Evolutionary conservation across 257 asterid species (phyloP), one percentile per base, ranked within the genome.

Genomic region (Solanum ossicruentum): DNA sequence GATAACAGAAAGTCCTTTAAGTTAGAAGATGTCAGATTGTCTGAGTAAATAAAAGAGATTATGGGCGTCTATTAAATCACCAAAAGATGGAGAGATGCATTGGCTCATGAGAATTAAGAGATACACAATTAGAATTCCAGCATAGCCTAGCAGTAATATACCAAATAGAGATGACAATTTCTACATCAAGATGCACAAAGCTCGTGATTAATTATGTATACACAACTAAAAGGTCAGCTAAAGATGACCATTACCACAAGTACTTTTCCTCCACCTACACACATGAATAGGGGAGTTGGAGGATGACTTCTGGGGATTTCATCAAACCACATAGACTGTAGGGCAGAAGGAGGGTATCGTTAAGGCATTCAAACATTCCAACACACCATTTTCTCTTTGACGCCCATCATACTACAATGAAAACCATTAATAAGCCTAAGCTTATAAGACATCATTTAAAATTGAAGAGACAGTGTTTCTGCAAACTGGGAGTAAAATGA

Each of bases 401-500:
- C 16, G 10, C 26, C 63, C 63, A 51, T 77, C 16, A 51, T 3
- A 26, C 82, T 15, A 51, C 16, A 2, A 51, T 77, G 63, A 26
- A 77, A 23, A 15, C 63, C 23, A 51, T 51, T 8, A 77, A 8
- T 51, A 63, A 77, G 82, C 16, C 51, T 26, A 8, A 77, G 45
- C 63, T 77, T 8, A 75, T 16, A 23, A 26, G 82, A 51, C 11
- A 51, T 77, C 21, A 15, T 51, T 75, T 23, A 13, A 49, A 43
- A 21, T 23, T 75, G 32, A 28, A 28, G 32, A 2, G 32, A 28
- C 32, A 28, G 96, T 95, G 89, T 96, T 96, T 63, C 99, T 86
- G 78, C 98, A 96, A 3, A 96, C 98, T 1, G 98, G 98, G 0
- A 96, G 87, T 65, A 96, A 71, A 47, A 96, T 93, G 26, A 96